Evolutionary conservation across 192 early-diverging fungal species (phyloP), one percentile per base, ranked within the genome.

Genomic region (Backusella australiensis): DNA sequence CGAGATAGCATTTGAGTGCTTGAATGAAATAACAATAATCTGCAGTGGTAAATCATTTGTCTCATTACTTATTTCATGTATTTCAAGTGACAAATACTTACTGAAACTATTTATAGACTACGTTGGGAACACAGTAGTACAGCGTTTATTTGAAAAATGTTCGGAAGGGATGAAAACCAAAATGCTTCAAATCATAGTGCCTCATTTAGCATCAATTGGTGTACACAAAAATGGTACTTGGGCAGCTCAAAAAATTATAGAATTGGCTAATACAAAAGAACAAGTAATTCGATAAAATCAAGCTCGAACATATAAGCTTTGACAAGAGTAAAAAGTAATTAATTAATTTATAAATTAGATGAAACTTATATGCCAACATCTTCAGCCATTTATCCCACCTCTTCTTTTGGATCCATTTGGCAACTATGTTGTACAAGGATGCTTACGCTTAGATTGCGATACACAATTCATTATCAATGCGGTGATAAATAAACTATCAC

Each of bases 181-280:
- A 46, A 89, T 98, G 80, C 85, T 96, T 34, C 88, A 93, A 74
- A 80, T 86, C 53, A 86, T 98, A 52, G 89, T 91, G 0, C 93
- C 94, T n/a, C 89, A 96, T 75, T 85, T 97, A 81, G 93, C 96
- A 6, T 84, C 94, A 1, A 93, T 97, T 19, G 94, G 95, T 69
- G 89, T 96, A 75, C 97, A 98, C 86, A 98, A 98, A 84, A 97
- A 98, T 82, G 97, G 97, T 15, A 98, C 97, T 2, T 98, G 97
- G 97, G 96, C 94, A 0, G 92, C 96, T 72, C 97, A 98, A 77
- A 97, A 97, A 85, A 92, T 97, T 46, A 97, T 98, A 71, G 95
- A 98, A 77, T 88, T 86, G 21, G 93, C 94, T 0, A 89, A n/a
- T 29, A 63, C 56, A 29, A 14, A 63, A 63, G 11, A 63, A 26